These are phyloP conservation scores for Termitomyces sp. DNA, from an alignment of 768 basidiomycete genomes.

Conservation along the genomic window DNA sequence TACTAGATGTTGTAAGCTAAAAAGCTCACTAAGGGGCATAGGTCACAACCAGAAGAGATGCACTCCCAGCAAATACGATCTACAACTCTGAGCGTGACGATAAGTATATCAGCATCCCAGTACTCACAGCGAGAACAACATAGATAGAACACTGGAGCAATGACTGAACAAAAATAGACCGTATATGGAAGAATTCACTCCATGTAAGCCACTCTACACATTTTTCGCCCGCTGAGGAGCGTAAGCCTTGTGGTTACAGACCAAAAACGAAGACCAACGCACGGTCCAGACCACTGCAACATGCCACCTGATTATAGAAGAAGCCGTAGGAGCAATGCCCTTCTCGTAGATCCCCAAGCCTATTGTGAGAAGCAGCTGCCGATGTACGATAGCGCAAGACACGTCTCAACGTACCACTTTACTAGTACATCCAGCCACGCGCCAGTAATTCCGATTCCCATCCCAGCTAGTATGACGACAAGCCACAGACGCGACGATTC, in stretches of 20 bases:
- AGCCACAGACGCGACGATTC: slow-evolving; percentile 65
- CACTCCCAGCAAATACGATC: slow-evolving; percentile 61
- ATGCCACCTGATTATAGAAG: slow-evolving; percentile 69
- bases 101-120: not conserved
- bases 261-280: slow-evolving; percentile 20
- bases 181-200: slow-evolving; percentile 55
- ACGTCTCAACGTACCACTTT: slow-evolving; percentile 49
- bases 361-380: slow-evolving; percentile 19
- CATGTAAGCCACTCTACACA: slow-evolving; percentile 68
- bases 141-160: slow-evolving; percentile 65
- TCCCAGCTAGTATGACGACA: slow-evolving; percentile 61
- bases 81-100: slow-evolving; percentile 20
- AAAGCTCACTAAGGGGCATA: slow-evolving; percentile 68
- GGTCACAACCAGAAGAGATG: slow-evolving; percentile 57
- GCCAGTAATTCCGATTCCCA: slow-evolving; percentile 65
- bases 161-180: slow-evolving; percentile 55
- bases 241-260: not conserved
- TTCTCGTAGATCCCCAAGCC: slow-evolving; percentile 68
- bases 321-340: slow-evolving; percentile 66
- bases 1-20: not conserved
- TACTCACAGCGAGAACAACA: slow-evolving; percentile 57
- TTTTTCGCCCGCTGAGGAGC: slow-evolving; percentile 53
- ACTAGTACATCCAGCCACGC: slow-evolving; percentile 74
- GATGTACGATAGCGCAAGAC: not conserved
- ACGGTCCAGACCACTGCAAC: slow-evolving; percentile 67